Percentiles rank a stretch among this genome's conserved stretches.
phyloP scores from a whole-genome alignment of 1,284 basidiomycete species.

The Ustilago cynodontis region DNA sequence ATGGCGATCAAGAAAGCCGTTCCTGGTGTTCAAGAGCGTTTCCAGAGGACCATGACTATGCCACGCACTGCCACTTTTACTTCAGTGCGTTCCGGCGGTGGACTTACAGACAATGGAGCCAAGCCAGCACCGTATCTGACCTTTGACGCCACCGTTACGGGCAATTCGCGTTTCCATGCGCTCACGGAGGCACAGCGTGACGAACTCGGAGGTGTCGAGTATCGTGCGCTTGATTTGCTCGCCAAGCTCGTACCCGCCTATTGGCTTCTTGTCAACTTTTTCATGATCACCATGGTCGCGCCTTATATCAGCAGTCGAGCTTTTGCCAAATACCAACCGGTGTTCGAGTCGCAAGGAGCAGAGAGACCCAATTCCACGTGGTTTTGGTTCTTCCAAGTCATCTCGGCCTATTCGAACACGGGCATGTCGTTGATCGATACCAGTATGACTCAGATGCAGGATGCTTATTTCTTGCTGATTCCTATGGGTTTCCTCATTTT shows the following conservation, averaged over 20 bases:
- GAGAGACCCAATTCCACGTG: conserved; percentile 72
- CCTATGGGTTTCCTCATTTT: conserved; percentile 78
- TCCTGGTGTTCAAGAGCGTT: conserved; percentile 47
- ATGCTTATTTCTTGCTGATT: conserved; percentile 83
- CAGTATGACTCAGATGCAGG: conserved; percentile 89
- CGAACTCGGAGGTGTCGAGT: conserved; percentile 94
- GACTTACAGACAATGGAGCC: conserved; percentile 25
- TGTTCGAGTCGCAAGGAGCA: conserved; percentile 58
- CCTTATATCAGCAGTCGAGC: conserved; percentile 63
- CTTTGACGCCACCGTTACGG: conserved; percentile 75
- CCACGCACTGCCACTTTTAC: conserved; percentile 78
- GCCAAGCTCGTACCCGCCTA: conserved; percentile 71
- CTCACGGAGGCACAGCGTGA: conserved; percentile 86
- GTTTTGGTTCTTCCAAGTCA: conserved; percentile 87
- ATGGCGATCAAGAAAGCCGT: conserved; percentile 70
- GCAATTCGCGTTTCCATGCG: conserved; percentile 87
- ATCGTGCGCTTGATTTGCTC: conserved; percentile 83
- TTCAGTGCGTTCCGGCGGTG: conserved; percentile 69
- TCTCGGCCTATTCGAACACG: conserved; percentile 89
- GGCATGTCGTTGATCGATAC: conserved; percentile 88
- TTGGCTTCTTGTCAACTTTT: conserved; percentile 40
- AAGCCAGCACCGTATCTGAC: conserved; percentile 81
- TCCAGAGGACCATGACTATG: conserved; percentile 74
- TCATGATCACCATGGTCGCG: conserved; percentile 57
- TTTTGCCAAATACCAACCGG: conserved; percentile 52